phyloP scores from a whole-genome alignment of 495 filamentous ascomycete genomes.

The Clohesyomyces aquaticus region DNA sequence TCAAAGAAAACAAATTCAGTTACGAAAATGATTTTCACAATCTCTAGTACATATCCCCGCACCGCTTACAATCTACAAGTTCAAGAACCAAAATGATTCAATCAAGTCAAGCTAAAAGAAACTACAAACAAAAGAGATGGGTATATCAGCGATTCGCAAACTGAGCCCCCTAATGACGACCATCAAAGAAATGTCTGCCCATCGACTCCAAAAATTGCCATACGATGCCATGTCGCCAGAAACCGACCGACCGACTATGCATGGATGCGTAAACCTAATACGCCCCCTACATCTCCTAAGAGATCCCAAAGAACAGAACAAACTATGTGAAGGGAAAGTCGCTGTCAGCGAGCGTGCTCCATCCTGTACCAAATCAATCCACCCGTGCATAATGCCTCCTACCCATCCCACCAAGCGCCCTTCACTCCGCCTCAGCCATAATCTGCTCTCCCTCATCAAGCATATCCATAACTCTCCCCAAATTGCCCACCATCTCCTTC shows the following conservation, averaged over 20 bases:
- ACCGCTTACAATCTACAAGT: too few species aligned
- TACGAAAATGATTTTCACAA: too few species aligned
- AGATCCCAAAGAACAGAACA: too few species aligned
- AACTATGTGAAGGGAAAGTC: too few species aligned
- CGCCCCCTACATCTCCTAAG: neutral
- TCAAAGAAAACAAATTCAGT: too few species aligned
- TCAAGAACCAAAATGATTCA: neutral
- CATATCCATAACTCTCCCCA: slow-evolving; percentile 79
- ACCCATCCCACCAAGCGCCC: too few species aligned
- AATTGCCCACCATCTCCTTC: slow-evolving; percentile 78
- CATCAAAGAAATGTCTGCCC: too few species aligned
- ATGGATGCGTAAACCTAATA: neutral
- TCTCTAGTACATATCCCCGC: too few species aligned
- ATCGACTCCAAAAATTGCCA: neutral
- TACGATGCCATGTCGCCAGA: neutral
- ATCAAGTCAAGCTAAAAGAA: neutral
- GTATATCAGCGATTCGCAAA: neutral
- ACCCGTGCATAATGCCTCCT: neutral
- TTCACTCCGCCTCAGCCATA: slow-evolving; percentile 69
- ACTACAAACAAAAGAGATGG: neutral
- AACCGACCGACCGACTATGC: neutral
- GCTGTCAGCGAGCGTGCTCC: neutral
- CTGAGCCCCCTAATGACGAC: neutral
- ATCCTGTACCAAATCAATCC: neutral
- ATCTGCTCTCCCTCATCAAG: slow-evolving; percentile 94